Base-by-base conservation (phyloP, 345 rosid species). In the Gossypium sturtianum region DNA sequence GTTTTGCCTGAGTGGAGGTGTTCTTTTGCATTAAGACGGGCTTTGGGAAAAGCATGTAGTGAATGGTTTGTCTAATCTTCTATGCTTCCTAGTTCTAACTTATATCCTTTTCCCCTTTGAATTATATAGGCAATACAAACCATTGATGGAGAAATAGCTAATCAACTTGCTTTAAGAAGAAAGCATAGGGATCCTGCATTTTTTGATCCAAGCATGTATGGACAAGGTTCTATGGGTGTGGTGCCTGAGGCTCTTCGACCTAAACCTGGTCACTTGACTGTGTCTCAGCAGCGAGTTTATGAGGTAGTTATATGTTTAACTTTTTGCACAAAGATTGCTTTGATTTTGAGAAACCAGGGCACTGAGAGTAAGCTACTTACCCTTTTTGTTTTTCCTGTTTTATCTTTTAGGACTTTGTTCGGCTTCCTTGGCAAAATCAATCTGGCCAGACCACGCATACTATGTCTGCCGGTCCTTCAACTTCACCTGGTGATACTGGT, bases 391-490 rank as follows among this genome's bases (percentile, higher is more conserved):
- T 62, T 54, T 43, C 12, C 13, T 57, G 23, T 17, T 27, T 58
- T 58, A 59, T 59, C 38, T 59, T 25, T 25, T 59, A 59, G 64
- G 64, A 59, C 16, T 58, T 48, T 77, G 92, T 93, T 82, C 90
- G 97, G 80, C 91, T 91, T 85, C 99, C 98, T 56, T 93, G 87
- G 98, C 98, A 93, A 86, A 95, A 86, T 72, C 99, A 90, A 74
- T 89, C 98, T 56, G 81, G 78, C 81, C 94, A 88, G 77, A 82
- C 80, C 25, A 78, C 97, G n/a, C 88, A 88, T 81, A 71, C 89
- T 29, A 23, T 86, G 67, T 84, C 94, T 56, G 74, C 84, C 20
- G 86, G 87, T 56, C 77, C 89, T 77, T 79, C 89, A 77, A 65
- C 83, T 76, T 83, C 90, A 68, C 82, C 97, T 66, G 82, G 74